Conservation (phyloP, 768 basidiomycete species). For the Psilocybe cubensis region DNA sequence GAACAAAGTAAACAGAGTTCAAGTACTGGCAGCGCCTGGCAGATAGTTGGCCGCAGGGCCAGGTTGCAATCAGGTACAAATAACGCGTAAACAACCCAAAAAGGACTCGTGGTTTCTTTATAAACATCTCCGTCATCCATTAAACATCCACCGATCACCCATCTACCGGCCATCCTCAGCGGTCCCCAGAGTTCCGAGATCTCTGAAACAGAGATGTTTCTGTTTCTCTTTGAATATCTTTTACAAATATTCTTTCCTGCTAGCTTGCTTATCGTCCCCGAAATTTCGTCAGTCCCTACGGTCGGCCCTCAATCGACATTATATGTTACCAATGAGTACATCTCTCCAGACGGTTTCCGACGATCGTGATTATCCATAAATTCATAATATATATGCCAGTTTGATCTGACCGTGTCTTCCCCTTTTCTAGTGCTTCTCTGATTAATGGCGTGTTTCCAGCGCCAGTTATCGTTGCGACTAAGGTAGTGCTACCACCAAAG, state of each 20-base stretch:
- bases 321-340: conserved; percentile 43
- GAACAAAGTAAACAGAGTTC: too few relatives aligned
- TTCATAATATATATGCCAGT: background rate
- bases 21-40: too few relatives aligned
- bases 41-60: too few relatives aligned
- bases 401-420: background rate
- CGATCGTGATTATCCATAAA: conserved; percentile 21
- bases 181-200: too few relatives aligned
- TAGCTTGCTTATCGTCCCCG: background rate
- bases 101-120: too few relatives aligned
- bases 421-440: conserved; percentile 20
- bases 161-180: too few relatives aligned
- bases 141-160: too few relatives aligned
- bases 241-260: background rate
- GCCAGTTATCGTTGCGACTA: conserved; percentile 24
- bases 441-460: conserved; percentile 25
- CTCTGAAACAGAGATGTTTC: too few relatives aligned
- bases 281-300: conserved; percentile 4
- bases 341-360: conserved; percentile 55
- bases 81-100: too few relatives aligned
- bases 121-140: too few relatives aligned
- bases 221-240: background rate
- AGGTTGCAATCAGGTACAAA: too few relatives aligned
- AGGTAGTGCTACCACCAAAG: too few relatives aligned
- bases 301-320: conserved; percentile 35